Evolutionary conservation across 148 eudicot genomes (phyloP).

Genomic region (Nyssa sinensis): DNA sequence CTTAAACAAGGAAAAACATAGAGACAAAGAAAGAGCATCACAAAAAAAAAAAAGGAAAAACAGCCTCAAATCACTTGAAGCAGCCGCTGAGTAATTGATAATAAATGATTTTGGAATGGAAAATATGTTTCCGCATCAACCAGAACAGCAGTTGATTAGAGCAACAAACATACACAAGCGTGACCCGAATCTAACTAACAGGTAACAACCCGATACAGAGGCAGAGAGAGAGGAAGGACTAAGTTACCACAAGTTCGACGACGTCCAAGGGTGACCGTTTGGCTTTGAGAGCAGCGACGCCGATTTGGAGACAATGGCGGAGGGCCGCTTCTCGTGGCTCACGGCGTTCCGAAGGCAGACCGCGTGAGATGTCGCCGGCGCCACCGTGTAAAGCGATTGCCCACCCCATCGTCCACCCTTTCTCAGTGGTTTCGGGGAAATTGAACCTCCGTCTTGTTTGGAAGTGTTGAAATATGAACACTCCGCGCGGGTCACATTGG

Average conservation of each 20-base stretch:
- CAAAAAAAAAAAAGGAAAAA: too few relatives aligned
- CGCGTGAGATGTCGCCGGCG: slow-evolving; percentile 78
- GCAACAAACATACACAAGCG: neutral
- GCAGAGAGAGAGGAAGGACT: neutral
- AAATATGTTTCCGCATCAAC: neutral
- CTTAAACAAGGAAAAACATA: too few relatives aligned
- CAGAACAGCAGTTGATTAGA: neutral
- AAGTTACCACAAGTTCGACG: slow-evolving; percentile 82
- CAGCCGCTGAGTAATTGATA: too few relatives aligned
- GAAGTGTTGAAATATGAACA: too few relatives aligned
- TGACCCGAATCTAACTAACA: neutral
- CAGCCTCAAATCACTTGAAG: too few relatives aligned
- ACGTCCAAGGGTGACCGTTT: slow-evolving; percentile 60
- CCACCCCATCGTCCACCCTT: slow-evolving; percentile 61
- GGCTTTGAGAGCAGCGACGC: slow-evolving; percentile 55
- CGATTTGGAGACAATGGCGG: slow-evolving; percentile 65
- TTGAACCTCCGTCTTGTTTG: too few relatives aligned
- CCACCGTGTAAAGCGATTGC: slow-evolving; percentile 94
- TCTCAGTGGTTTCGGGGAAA: neutral
- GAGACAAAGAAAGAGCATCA: too few relatives aligned
- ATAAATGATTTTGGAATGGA: neutral
- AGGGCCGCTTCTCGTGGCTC: slow-evolving; percentile 58
- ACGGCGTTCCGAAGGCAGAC: slow-evolving; percentile 51
- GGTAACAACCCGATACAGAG: neutral
- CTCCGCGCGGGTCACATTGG: too few relatives aligned